Evolutionary conservation across 169 alveolate genomes (phyloP), one percentile per base, ranked within the genome.

Genomic region (Eimeria mitis): DNA sequence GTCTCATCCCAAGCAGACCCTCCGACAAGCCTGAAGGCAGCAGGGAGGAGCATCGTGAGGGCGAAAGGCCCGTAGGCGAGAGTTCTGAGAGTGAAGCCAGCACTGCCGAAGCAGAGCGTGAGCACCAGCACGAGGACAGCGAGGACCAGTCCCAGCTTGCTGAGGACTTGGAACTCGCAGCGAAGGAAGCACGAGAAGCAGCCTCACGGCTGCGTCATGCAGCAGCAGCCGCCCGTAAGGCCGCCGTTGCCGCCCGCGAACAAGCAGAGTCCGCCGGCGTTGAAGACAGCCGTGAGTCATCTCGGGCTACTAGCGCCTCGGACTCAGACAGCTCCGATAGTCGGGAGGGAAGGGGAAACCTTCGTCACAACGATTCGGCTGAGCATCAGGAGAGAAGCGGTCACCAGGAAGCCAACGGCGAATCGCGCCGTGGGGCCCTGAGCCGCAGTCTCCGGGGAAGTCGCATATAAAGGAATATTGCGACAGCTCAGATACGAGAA

Each of bases 181-280:
- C 92, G 28, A 52, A 25, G 89, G 89, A 49, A 34, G 89, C 89
- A 23, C 73, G 47, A 49, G 73, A 81, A 81, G 70, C 89, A n/a
- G 89, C 89, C 3, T 49, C 59, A 31, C 65, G 89, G 54, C 89
- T 81, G 89, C 65, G 71, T 23, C 56, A n/a, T 0, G 92, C 92
- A 61, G 79, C 92, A 61, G 79, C 81, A 7, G 61, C 81, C 2
- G 76, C 92, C 56, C 92, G 54, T 59, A 61, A 56, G 81, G 92
- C 76, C 4, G 92, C 92, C 40, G 92, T 63, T 16, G 37, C 28
- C 21, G 81, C 92, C 81, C 92, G 79, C 63, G 42, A 44, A 76
- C 34, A 16, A 47, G 87, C 61, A 42, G 49, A 31, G 25, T n/a
- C 78, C 21, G 47, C 49, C 0, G 49, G 47, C 11, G 49, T 6